These are phyloP conservation scores for Fusarium palustre DNA, from an alignment of 2,329 filamentous ascomycete genomes.

Conservation along the genomic window DNA sequence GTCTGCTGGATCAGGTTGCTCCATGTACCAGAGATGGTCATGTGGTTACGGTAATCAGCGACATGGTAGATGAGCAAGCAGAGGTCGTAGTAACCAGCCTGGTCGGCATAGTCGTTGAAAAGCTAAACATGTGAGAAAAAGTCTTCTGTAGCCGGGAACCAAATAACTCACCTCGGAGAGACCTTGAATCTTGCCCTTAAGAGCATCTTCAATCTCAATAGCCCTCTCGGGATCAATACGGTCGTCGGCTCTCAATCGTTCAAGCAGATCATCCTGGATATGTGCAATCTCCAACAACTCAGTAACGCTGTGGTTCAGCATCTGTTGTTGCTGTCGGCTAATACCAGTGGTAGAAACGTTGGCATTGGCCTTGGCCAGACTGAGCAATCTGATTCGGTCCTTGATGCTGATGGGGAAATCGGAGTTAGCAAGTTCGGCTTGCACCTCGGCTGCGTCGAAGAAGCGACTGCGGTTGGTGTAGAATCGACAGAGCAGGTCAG, in stretches of 20 bases:
- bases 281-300: slow-evolving; percentile 92
- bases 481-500: slow-evolving; percentile 92
- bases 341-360: slow-evolving; percentile 83
- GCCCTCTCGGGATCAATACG: slow-evolving; percentile 74
- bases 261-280: slow-evolving; percentile 91
- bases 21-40: slow-evolving; percentile 89
- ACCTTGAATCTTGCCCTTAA: slow-evolving; percentile 82
- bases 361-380: slow-evolving; percentile 90
- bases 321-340: slow-evolving; percentile 83
- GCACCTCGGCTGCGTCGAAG: slow-evolving; percentile 88
- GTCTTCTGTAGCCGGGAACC: too few relatives aligned
- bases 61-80: slow-evolving; percentile 92
- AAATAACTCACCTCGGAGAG: slow-evolving; percentile 76
- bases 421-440: slow-evolving; percentile 85
- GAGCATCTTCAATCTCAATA: slow-evolving; percentile 70
- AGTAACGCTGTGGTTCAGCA: slow-evolving; percentile 84
- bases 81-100: slow-evolving; percentile 92
- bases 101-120: slow-evolving; percentile 93
- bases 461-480: slow-evolving; percentile 87
- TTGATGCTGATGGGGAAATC: slow-evolving; percentile 83
- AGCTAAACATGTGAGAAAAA: slow-evolving; percentile 65
- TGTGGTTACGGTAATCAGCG: slow-evolving; percentile 89
- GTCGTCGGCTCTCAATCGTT: slow-evolving; percentile 78
- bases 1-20: slow-evolving; percentile 80
- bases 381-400: slow-evolving; percentile 88